Conservation (phyloP, 2,329 filamentous ascomycete genomes). For the Fusarium floridanum region DNA sequence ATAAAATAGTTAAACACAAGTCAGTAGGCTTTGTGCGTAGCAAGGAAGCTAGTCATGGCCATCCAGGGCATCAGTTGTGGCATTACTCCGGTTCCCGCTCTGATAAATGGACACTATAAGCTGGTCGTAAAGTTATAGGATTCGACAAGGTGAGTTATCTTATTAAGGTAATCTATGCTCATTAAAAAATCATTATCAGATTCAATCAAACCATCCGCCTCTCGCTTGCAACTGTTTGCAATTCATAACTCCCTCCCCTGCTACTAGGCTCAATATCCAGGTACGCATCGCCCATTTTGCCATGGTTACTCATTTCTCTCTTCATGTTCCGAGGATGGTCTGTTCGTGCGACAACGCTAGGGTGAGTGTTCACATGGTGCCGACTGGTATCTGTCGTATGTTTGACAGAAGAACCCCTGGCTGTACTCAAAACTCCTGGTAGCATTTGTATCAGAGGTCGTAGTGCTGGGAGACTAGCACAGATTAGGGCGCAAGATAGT, state of each 20-base stretch:
- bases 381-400: neutral
- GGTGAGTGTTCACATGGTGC: neutral
- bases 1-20: accelerated
- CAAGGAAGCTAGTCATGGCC: neutral
- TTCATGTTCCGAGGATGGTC: neutral
- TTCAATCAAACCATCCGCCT: neutral
- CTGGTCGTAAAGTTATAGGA: neutral
- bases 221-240: neutral
- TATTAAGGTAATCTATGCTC: neutral
- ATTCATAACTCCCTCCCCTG: neutral
- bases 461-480: neutral
- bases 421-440: neutral
- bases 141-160: neutral
- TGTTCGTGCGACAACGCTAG: neutral
- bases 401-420: neutral
- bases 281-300: neutral
- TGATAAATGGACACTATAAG: neutral
- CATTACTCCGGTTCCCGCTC: neutral
- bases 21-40: accelerated
- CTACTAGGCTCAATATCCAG: neutral
- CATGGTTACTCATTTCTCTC: neutral
- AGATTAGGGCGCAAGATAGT: neutral
- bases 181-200: neutral
- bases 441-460: neutral
- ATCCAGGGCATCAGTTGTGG: too few relatives aligned